Evolutionary conservation across 2,329 filamentous ascomycete genomes (phyloP).

Genomic region (Bipolaris oryzae): DNA sequence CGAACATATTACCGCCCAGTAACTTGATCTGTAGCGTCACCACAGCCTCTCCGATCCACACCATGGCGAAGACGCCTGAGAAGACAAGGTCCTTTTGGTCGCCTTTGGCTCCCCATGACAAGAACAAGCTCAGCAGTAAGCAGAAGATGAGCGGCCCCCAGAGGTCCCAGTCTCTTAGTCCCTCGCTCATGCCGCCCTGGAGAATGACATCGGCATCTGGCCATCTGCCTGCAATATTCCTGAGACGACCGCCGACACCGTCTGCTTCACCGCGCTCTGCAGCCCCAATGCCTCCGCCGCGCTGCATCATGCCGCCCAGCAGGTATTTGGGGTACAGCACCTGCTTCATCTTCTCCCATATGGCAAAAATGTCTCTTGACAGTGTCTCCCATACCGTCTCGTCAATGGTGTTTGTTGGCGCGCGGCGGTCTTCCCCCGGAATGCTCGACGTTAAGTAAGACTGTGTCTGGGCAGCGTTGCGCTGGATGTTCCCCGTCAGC

Average conservation of each 20-base stretch:
- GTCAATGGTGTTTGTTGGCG: conserved; percentile 91
- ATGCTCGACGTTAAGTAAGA: conserved; percentile 88
- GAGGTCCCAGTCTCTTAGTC: conserved; percentile 93
- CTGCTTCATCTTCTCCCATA: conserved; percentile 98
- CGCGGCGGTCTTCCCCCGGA: conserved; percentile 88
- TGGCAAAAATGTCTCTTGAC: conserved; percentile 84
- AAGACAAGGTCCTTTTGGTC: conserved; percentile 90
- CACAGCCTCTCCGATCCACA: conserved; percentile 95
- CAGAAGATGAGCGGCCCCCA: conserved; percentile 98
- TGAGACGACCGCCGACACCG: conserved; percentile 53
- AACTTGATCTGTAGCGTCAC: conserved; percentile 99
- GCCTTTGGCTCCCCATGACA: conserved; percentile 79
- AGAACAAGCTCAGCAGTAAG: conserved; percentile 81
- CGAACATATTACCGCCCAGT: conserved; percentile 94
- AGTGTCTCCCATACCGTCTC: conserved; percentile 98
- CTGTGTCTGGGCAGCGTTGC: conserved; percentile 63
- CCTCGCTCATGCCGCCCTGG: conserved; percentile 80
- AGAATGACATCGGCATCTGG: conserved; percentile 70
- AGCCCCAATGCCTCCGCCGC: conserved; percentile 62
- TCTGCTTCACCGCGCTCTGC: conserved; percentile 62
- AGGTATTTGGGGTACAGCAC: conserved; percentile 96
- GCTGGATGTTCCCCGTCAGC: conserved; percentile 82
- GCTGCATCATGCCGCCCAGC: conserved; percentile 69
- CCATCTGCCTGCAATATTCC: conserved; percentile 66
- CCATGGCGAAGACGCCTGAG: conserved; percentile 92